Conservation (phyloP, 352 stramenopile species). For the Phytophthora niederhauseri region DNA sequence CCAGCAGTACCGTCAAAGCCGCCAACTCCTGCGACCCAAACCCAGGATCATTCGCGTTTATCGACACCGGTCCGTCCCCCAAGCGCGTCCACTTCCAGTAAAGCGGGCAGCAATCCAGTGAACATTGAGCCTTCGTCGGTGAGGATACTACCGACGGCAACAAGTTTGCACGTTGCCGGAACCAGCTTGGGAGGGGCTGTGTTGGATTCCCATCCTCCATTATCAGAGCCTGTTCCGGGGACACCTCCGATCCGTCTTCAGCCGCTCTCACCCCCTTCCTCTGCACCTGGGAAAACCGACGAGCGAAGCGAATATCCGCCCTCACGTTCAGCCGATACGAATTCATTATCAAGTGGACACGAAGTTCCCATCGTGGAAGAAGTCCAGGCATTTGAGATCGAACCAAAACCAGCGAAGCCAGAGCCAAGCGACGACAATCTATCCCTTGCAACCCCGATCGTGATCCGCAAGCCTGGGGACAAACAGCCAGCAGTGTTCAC, state of each 20-base stretch:
- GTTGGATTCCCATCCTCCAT: neutral
- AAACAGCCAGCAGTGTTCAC: slow-evolving; percentile 47
- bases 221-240: slow-evolving; percentile 10
- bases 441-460: slow-evolving; percentile 37
- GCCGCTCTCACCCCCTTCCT: slow-evolving; percentile 3
- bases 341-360: neutral
- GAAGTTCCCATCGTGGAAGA: slow-evolving; percentile 5
- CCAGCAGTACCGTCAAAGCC: slow-evolving; percentile 1
- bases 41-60: slow-evolving; percentile 17
- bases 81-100: neutral
- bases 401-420: slow-evolving; percentile 8
- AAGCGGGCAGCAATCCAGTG: neutral
- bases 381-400: neutral
- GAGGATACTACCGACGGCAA: neutral
- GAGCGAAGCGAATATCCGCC: neutral
- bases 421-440: slow-evolving; percentile 20
- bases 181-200: neutral
- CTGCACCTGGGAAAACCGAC: neutral
- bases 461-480: slow-evolving; percentile 39
- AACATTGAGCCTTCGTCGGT: neutral
- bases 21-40: slow-evolving; percentile 16
- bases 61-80: neutral
- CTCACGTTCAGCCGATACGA: slow-evolving; percentile 2
- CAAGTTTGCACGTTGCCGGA: slow-evolving; percentile 6
- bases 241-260: slow-evolving; percentile 17